A percentile compares a stretch with the other conserved stretches of the same genome.
Evolutionary conservation across 108 stramenopile species (phyloP).

Genomic region (Hondaea fermentalgiana): DNA sequence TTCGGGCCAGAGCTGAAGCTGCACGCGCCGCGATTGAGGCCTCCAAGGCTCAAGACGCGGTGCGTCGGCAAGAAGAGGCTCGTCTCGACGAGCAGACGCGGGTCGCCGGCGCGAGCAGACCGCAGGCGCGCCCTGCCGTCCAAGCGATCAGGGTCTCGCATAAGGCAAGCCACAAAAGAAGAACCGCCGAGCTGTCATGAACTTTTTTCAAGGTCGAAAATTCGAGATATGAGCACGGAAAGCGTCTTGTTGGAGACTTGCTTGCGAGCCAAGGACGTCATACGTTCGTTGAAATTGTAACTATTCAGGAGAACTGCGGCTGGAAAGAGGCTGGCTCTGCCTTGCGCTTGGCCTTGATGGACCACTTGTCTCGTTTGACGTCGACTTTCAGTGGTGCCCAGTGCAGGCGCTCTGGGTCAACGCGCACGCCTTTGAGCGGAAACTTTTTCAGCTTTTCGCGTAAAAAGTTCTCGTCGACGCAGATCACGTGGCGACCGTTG

Average conservation of each 20-base stretch:
- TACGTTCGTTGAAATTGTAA: too few relatives aligned
- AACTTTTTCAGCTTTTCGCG: not conserved
- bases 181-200: too few relatives aligned
- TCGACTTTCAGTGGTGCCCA: constrained; percentile 87
- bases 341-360: constrained; percentile 77
- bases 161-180: too few relatives aligned
- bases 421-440: constrained; percentile 46
- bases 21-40: not conserved
- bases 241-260: too few relatives aligned
- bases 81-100: not conserved
- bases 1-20: not conserved
- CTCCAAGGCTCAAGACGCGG: not conserved
- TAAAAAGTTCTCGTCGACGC: not conserved
- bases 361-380: constrained; percentile 93
- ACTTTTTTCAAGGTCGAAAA: too few relatives aligned
- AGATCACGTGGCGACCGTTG: constrained; percentile 92
- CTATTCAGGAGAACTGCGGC: not conserved
- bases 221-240: too few relatives aligned
- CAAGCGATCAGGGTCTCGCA: too few relatives aligned
- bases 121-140: too few relatives aligned
- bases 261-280: too few relatives aligned
- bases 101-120: not conserved
- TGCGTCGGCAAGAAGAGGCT: not conserved
- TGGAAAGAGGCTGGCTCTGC: constrained; percentile 38
- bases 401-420: constrained; percentile 78